Percentiles rank a stretch among this genome's conserved stretches.
Evolutionary conservation across 2,329 filamentous ascomycete species (phyloP).

Genomic region (Hirsutella thompsonii): DNA sequence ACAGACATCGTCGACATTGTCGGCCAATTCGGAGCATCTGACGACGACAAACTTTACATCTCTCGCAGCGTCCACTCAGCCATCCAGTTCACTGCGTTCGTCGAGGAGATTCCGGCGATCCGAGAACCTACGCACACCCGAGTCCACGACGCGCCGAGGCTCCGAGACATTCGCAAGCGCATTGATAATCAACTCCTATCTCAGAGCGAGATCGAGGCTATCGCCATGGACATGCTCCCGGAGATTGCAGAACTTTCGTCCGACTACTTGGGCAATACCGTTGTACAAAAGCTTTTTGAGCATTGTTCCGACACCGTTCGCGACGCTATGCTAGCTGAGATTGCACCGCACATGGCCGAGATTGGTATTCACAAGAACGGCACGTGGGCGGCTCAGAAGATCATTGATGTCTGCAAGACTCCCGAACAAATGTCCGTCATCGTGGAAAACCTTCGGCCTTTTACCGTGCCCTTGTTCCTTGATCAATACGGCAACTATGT

Average conservation of each 20-base stretch:
- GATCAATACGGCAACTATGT: constrained; percentile 99
- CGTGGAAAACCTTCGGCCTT: constrained; percentile 70
- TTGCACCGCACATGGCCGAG: constrained; percentile 84
- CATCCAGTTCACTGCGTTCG: constrained; percentile 58
- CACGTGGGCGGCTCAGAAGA: constrained; percentile 98
- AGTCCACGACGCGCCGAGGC: constrained; percentile 83
- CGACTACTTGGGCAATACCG: constrained; percentile 95
- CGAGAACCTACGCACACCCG: constrained; percentile 80
- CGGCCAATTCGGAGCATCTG: constrained; percentile 71
- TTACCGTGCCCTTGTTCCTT: constrained; percentile 82
- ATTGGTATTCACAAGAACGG: constrained; percentile 99
- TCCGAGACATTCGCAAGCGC: constrained; percentile 90
- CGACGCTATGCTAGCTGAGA: constrained; percentile 80
- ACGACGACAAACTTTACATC: constrained; percentile 65
- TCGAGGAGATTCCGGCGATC: constrained; percentile 78
- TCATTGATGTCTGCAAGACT: constrained; percentile 90
- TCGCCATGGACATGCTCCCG: constrained; percentile 86
- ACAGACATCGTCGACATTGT: constrained; percentile 77
- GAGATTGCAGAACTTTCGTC: constrained; percentile 92
- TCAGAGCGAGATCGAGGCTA: constrained; percentile 78
- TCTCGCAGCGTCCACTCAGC: constrained; percentile 61
- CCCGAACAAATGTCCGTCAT: constrained; percentile 73
- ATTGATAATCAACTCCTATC: constrained; percentile 92
- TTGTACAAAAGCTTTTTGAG: constrained; percentile 98
- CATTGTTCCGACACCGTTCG: constrained; percentile 84